These are phyloP conservation scores for Drechslera avenae DNA, from an alignment of 2,329 filamentous ascomycete genomes.

Conservation along the genomic window DNA sequence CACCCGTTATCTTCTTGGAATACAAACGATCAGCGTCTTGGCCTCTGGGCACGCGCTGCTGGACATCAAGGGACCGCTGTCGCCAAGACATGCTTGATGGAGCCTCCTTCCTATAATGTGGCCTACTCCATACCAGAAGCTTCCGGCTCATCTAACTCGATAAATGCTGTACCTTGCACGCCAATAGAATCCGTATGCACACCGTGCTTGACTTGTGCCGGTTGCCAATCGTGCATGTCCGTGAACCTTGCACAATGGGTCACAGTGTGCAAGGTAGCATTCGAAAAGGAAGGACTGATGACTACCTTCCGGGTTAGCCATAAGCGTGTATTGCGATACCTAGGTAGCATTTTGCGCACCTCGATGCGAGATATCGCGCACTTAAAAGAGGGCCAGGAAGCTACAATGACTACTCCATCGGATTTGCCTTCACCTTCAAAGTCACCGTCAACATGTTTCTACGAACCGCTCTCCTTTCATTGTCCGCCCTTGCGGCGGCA, in stretches of 20 bases:
- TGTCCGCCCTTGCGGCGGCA: slow-evolving; percentile 42
- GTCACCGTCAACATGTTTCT: slow-evolving; percentile 33
- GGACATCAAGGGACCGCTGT: slow-evolving; percentile 13
- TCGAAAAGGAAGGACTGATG: slow-evolving; percentile 35
- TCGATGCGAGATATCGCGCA: slow-evolving; percentile 10
- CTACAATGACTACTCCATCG: neutral
- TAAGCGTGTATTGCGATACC: slow-evolving; percentile 15
- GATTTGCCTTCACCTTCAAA: slow-evolving; percentile 8
- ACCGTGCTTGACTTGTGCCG: slow-evolving; percentile 15
- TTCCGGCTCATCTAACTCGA: slow-evolving; percentile 38
- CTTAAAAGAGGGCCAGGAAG: slow-evolving; percentile 28
- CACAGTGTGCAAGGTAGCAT: slow-evolving; percentile 20
- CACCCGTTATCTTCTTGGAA: slow-evolving; percentile 19
- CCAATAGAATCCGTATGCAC: slow-evolving; percentile 28
- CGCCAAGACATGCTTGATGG: slow-evolving; percentile 37
- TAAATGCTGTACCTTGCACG: slow-evolving; percentile 34
- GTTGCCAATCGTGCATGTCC: slow-evolving; percentile 30
- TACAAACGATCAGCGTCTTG: slow-evolving; percentile 23
- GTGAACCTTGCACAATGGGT: slow-evolving; percentile 14
- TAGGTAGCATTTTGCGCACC: slow-evolving; percentile 15
- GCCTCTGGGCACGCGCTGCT: slow-evolving; percentile 19
- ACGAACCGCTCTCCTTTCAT: slow-evolving; percentile 36
- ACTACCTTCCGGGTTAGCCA: slow-evolving; percentile 39
- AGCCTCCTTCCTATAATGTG: slow-evolving; percentile 43
- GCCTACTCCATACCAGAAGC: slow-evolving; percentile 28